These are phyloP conservation scores for Colletotrichum camelliae DNA, from an alignment of 2,329 filamentous ascomycete species.

Conservation along the genomic window DNA sequence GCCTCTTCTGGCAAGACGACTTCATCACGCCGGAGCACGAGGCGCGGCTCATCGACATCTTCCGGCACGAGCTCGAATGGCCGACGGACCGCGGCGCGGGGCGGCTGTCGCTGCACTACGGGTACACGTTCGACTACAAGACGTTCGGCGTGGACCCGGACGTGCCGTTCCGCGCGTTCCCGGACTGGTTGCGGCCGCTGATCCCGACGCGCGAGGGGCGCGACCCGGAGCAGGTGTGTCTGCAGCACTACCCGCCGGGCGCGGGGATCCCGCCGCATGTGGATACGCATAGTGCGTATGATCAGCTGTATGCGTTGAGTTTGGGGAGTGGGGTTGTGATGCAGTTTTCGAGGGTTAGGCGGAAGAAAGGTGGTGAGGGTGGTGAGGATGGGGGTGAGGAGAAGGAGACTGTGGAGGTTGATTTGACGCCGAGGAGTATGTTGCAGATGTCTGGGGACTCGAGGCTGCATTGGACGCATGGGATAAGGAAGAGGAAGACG, in stretches of 20 bases:
- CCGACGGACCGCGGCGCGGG: slow-evolving; percentile 42
- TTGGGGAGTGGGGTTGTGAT: slow-evolving; percentile 48
- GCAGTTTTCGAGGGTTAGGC: slow-evolving; percentile 42
- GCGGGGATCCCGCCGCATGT: slow-evolving; percentile 66
- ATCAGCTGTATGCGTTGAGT: slow-evolving; percentile 50
- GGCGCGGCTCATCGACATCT: slow-evolving; percentile 45
- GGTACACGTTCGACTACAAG: slow-evolving; percentile 64
- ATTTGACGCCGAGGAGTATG: slow-evolving; percentile 54
- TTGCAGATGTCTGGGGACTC: slow-evolving; percentile 55
- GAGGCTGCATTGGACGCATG: slow-evolving; percentile 61
- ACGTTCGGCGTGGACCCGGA: slow-evolving; percentile 59
- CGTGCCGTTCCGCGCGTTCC: slow-evolving; percentile 55
- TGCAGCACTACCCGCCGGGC: slow-evolving; percentile 66
- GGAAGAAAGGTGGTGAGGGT: background rate
- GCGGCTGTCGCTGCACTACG: slow-evolving; percentile 58
- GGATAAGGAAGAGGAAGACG: slow-evolving; percentile 58
- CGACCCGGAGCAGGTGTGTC: slow-evolving; percentile 61
- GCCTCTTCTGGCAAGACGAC: slow-evolving; percentile 49
- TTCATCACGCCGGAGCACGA: slow-evolving; percentile 54
- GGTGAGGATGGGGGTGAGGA: background rate
- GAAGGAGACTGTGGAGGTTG: slow-evolving; percentile 42
- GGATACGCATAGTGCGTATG: slow-evolving; percentile 54
- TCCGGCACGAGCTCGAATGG: slow-evolving; percentile 50
- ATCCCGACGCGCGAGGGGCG: slow-evolving; percentile 48
- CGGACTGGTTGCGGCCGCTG: slow-evolving; percentile 54